Base-by-base conservation (phyloP, 2,329 filamentous ascomycete genomes). In the Penicillium sp. region DNA sequence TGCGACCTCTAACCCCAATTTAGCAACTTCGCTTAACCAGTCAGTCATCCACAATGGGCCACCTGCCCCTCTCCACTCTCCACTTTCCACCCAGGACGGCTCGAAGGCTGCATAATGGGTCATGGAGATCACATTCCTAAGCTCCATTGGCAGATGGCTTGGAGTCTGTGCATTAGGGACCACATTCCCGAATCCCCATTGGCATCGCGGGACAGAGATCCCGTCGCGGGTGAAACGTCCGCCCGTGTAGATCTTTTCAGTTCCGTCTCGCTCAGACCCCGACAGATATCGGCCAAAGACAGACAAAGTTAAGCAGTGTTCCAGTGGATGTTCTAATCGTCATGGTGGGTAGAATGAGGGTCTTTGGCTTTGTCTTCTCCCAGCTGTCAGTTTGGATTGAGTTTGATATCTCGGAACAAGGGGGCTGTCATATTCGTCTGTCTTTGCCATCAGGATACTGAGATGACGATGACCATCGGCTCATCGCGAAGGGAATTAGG, bases 401-500 rank as follows among this genome's bases (percentile, higher is more conserved):
- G 39, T 35, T 36, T 19, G 22, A 35, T 31, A 4, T 14, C 28
- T 9, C 11, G 14, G 16, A 35, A 18, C 22, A 25, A 25, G 22
- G 22, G 19, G 18, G 13, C 6, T 41, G 4, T 41, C 4, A 10
- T 12, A 25, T 14, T 11, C 3, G 19, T 22, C 28, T 31, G 5
- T 7, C 22, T 6, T 25, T 8, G 7, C 40, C 16, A 13, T 25
- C 14, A 25, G 18, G 3, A 40, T 29, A 40, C 41, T 30, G 35
- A 38, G 40, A 45, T n/a, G n/a, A n/a, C n/a, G n/a, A n/a, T n/a
- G n/a, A n/a, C n/a, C 46, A 49, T 49, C 29, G 35, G 19, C 36
- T 25, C 35, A 40, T 45, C 29, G 28, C 14, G 8, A 38, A 19
- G n/a, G 13, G 14, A 27, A 35, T 35, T 22, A 6, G 9, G 41